These are phyloP conservation scores for Gypsophila paniculata DNA, from an alignment of 179 eudicot genomes.

Conservation along the genomic window DNA sequence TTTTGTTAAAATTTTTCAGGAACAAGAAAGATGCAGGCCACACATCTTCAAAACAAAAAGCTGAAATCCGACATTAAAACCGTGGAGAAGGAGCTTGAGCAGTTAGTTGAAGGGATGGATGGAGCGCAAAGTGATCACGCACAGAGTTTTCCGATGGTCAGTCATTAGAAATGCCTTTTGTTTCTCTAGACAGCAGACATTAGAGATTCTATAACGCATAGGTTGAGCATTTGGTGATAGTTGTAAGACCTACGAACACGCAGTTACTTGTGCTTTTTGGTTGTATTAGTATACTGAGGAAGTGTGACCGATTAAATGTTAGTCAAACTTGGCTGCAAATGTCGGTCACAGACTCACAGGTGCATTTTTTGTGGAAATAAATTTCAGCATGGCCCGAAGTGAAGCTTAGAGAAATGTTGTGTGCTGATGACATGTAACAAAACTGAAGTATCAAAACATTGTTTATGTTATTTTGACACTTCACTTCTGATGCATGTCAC, in stretches of 20 bases:
- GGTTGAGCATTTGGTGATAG: too few species aligned
- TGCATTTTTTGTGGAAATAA: too few species aligned
- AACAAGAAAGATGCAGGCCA: background rate
- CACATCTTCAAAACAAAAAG: slow-evolving; percentile 17
- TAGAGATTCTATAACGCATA: too few species aligned
- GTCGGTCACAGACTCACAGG: too few species aligned
- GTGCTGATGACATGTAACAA: background rate
- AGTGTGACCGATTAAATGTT: too few species aligned
- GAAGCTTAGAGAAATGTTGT: background rate
- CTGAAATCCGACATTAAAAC: slow-evolving; percentile 15
- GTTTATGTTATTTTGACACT: background rate
- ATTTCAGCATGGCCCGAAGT: too few species aligned
- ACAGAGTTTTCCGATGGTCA: slow-evolving; percentile 17
- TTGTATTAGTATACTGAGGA: too few species aligned
- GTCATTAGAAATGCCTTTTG: slow-evolving; percentile 3
- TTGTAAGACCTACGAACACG: too few species aligned
- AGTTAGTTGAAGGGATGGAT: slow-evolving; percentile 15
- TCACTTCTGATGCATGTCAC: background rate
- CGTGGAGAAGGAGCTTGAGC: slow-evolving; percentile 15
- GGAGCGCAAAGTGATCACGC: slow-evolving; percentile 16
- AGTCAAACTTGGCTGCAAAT: background rate
- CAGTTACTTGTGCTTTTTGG: too few species aligned
- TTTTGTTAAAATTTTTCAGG: slow-evolving; percentile 6
- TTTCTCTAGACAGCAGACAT: background rate
- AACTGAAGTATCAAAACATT: background rate